Evolutionary conservation across 768 basidiomycete genomes (phyloP).

Genomic region (Leccinum disarticulatum): DNA sequence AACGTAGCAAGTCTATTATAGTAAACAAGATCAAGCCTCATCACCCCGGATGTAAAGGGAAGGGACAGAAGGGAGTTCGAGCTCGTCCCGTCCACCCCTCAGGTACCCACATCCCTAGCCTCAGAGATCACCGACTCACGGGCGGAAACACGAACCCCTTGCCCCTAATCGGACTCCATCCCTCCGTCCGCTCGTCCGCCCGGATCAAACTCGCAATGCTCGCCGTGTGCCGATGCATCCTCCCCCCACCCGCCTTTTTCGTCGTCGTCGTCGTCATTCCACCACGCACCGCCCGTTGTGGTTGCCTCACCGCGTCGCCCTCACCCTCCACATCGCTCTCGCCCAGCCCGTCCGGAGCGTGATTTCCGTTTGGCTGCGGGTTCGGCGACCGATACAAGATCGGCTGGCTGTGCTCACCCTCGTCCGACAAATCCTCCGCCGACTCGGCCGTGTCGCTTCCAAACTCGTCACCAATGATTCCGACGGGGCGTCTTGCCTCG

Average conservation of each 20-base stretch:
- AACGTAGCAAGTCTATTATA: too few species aligned
- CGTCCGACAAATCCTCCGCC: conserved; percentile 59
- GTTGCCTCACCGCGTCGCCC: conserved; percentile 1
- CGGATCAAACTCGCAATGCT: conserved; percentile 82
- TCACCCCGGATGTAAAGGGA: neutral
- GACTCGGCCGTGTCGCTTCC: conserved; percentile 41
- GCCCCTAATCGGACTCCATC: conserved; percentile 73
- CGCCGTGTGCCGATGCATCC: conserved; percentile 74
- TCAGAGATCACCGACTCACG: conserved; percentile 21
- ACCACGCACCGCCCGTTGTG: conserved; percentile 7
- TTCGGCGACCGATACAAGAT: conserved; percentile 70
- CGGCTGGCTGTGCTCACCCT: conserved; percentile 52
- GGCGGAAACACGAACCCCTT: conserved; percentile 54
- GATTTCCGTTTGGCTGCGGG: conserved; percentile 28
- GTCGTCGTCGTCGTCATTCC: conserved; percentile 1
- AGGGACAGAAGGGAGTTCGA: neutral
- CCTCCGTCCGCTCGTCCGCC: conserved; percentile 72
- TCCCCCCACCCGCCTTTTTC: conserved; percentile 19
- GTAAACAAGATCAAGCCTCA: neutral
- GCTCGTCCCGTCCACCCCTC: neutral
- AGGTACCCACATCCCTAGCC: neutral
- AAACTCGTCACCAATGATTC: conserved; percentile 31
- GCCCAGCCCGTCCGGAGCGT: neutral
- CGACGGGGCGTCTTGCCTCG: conserved; percentile 44
- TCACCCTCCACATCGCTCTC: neutral